phyloP scores from a whole-genome alignment of 805 yeast species.

The Vanderwaltozyma polyspora region DNA sequence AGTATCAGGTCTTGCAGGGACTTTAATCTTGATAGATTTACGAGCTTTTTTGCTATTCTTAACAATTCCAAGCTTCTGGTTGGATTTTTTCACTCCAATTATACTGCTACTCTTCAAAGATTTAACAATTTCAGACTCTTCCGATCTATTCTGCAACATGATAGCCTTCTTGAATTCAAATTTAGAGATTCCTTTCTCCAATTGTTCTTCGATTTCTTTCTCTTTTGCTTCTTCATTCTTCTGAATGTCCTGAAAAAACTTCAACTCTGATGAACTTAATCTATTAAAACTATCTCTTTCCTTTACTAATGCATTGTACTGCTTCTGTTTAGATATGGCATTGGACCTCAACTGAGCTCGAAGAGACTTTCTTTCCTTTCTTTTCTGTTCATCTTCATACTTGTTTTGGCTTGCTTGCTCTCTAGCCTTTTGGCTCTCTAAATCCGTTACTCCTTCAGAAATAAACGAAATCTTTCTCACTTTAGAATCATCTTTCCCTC shows the following conservation, averaged over 20 bases:
- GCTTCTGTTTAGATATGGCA: constrained; percentile 20
- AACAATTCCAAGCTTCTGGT: no score
- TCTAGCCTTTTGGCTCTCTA: constrained; percentile 13
- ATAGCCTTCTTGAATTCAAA: no score
- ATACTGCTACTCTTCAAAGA: no score
- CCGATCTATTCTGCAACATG: no score
- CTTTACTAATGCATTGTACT: constrained; percentile 14
- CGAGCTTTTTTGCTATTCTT: no score
- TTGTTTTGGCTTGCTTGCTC: constrained; percentile 15
- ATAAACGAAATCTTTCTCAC: constrained; percentile 13
- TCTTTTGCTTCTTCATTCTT: constrained; percentile 4
- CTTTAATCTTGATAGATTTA: no score
- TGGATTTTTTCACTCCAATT: no score
- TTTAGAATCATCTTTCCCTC: not conserved
- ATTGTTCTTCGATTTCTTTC: constrained; percentile 4
- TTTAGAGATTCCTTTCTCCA: no score
- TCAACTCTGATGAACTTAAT: constrained; percentile 16
- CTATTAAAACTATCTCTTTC: constrained; percentile 23
- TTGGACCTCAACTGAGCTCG: constrained; percentile 21
- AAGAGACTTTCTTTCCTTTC: constrained; percentile 19
- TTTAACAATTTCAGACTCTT: no score
- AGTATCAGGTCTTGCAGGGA: no score
- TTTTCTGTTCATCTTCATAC: constrained; percentile 14
- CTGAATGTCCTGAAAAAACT: constrained; percentile 8
- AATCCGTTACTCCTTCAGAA: constrained; percentile 21